These are phyloP conservation scores for Herpotrichia juniperi DNA, from an alignment of 2,329 filamentous ascomycete genomes.

Conservation along the genomic window DNA sequence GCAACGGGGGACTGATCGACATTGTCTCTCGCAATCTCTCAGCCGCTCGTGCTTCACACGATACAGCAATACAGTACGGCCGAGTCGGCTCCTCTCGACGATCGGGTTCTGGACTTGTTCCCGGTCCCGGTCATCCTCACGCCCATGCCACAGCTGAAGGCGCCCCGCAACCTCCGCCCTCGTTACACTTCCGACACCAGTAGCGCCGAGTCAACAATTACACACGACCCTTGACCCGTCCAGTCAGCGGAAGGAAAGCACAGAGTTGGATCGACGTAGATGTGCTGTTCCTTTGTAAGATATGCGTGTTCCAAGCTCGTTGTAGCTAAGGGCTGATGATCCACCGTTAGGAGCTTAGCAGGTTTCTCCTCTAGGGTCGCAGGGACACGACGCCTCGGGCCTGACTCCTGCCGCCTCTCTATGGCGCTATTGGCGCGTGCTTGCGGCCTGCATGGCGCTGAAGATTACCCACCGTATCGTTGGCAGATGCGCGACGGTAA, in stretches of 20 bases:
- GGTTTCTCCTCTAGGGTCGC: background rate
- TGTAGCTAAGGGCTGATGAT: background rate
- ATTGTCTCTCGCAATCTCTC: background rate
- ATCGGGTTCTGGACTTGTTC: background rate
- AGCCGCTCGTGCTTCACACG: background rate
- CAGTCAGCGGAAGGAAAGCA: constrained; percentile 22
- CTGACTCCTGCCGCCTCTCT: constrained; percentile 22
- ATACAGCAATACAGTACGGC: background rate
- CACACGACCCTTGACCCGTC: background rate
- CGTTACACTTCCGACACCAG: constrained; percentile 8
- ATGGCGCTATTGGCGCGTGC: constrained; percentile 29
- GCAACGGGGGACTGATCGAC: background rate
- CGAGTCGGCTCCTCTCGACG: background rate
- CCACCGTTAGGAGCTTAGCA: background rate
- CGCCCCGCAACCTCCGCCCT: constrained; percentile 17
- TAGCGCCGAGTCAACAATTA: background rate
- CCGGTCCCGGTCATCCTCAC: background rate
- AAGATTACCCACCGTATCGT: constrained; percentile 16
- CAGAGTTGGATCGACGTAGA: background rate
- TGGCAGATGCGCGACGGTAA: constrained; percentile 32
- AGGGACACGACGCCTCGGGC: constrained; percentile 18
- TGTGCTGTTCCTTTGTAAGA: constrained; percentile 3
- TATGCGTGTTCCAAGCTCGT: too few species aligned
- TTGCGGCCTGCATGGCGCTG: constrained; percentile 32
- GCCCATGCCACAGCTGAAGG: constrained; percentile 6